Evolutionary conservation across 495 filamentous ascomycete genomes (phyloP).

Genomic region (Eremomyces bilateralis): DNA sequence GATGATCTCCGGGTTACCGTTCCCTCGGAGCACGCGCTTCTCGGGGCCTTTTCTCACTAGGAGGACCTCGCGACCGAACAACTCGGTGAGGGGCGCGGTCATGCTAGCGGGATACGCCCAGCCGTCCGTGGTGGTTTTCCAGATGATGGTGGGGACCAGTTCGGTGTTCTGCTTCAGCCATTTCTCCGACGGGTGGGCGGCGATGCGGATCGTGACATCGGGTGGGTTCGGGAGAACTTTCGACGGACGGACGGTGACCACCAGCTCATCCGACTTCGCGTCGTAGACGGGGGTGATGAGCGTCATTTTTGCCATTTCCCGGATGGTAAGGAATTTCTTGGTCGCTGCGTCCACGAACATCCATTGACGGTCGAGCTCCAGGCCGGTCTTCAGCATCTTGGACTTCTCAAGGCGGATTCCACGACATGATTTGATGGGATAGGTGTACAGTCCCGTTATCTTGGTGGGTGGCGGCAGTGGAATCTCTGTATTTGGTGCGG

Average conservation of each 20-base stretch:
- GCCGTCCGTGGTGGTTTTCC: slow-evolving; percentile 16
- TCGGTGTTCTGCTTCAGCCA: slow-evolving; percentile 18
- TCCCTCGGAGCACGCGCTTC: slow-evolving; percentile 11
- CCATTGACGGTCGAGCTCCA: slow-evolving; percentile 22
- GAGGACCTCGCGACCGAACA: slow-evolving; percentile 17
- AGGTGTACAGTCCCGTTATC: slow-evolving; percentile 16
- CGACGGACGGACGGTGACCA: slow-evolving; percentile 8
- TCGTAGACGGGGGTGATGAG: slow-evolving; percentile 19
- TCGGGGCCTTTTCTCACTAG: slow-evolving; percentile 20
- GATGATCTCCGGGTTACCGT: slow-evolving; percentile 14
- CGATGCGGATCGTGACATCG: slow-evolving; percentile 12
- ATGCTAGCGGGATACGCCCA: slow-evolving; percentile 13
- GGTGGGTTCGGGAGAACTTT: slow-evolving; percentile 7
- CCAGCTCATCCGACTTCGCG: slow-evolving; percentile 7
- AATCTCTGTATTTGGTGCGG: background rate
- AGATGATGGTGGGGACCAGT: slow-evolving; percentile 16
- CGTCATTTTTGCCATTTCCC: slow-evolving; percentile 18
- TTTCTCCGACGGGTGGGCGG: slow-evolving; percentile 16
- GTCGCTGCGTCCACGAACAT: slow-evolving; percentile 19
- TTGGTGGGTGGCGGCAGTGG: slow-evolving; percentile 14
- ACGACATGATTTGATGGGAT: slow-evolving; percentile 23
- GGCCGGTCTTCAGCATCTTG: slow-evolving; percentile 15
- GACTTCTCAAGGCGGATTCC: slow-evolving; percentile 14
- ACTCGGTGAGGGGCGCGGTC: slow-evolving; percentile 15
- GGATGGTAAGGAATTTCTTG: slow-evolving; percentile 22